Conservation (phyloP, 345 rosid species). For the Draba incana region DNA sequence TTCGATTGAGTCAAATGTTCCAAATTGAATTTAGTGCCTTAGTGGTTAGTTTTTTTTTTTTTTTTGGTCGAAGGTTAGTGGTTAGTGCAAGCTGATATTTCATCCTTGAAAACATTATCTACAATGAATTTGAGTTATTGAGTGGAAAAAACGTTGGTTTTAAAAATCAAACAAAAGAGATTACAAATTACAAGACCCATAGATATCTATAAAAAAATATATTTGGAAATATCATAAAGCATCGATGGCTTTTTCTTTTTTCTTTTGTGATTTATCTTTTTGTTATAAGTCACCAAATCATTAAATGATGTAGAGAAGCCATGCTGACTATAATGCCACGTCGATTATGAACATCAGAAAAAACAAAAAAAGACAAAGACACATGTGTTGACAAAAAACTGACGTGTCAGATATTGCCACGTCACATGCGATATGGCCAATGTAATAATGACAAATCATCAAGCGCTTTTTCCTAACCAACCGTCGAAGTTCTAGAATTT, state of each 20-base stretch:
- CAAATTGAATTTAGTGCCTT: no score
- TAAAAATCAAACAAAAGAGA: not conserved
- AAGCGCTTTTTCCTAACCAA: constrained; percentile 7
- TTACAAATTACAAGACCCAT: not conserved
- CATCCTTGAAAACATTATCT: no score
- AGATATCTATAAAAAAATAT: not conserved
- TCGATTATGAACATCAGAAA: not conserved
- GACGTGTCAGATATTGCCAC: constrained; percentile 27
- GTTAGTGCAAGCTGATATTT: no score
- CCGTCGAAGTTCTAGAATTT: constrained; percentile 5
- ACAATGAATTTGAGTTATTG: no score
- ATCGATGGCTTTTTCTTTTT: not conserved
- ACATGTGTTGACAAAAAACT: constrained; percentile 1
- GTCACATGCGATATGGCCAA: constrained; percentile 25
- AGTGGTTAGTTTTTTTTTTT: no score
- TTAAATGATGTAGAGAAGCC: not conserved
- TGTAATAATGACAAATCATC: constrained; percentile 9
- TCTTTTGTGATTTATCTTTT: not conserved
- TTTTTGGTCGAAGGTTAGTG: no score
- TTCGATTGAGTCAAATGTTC: no score
- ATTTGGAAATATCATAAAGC: not conserved
- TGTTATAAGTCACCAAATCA: not conserved
- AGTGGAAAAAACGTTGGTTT: no score
- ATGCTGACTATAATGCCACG: constrained; percentile 23
- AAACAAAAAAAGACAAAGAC: not conserved